These are phyloP conservation scores for Saccharomycopsis sp. DNA, from an alignment of 805 yeast genomes.

Conservation along the genomic window DNA sequence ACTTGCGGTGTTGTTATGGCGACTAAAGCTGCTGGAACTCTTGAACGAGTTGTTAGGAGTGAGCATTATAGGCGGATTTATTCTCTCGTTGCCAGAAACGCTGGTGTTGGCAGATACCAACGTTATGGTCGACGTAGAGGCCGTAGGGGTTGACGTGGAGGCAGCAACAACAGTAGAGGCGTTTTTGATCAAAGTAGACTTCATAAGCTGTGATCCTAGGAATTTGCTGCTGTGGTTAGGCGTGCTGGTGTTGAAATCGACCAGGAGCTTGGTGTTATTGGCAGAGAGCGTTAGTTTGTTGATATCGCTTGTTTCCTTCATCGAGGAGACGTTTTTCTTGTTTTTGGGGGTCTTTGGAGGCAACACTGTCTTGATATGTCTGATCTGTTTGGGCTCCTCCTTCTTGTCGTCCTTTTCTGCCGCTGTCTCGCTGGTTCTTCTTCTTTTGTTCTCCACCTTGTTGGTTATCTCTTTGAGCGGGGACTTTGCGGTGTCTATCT, in stretches of 20 bases:
- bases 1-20: too few species aligned
- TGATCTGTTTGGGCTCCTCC: too few species aligned
- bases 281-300: constrained; percentile 12
- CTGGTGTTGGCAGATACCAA: neutral
- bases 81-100: constrained; percentile 9
- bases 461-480: neutral
- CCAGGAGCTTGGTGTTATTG: neutral
- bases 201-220: constrained; percentile 19
- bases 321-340: neutral
- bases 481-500: neutral
- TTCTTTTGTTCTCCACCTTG: neutral
- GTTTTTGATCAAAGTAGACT: constrained; percentile 17
- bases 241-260: constrained; percentile 5
- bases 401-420: neutral
- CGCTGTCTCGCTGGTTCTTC: neutral
- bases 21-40: neutral
- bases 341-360: neutral
- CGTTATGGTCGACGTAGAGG: neutral
- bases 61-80: constrained; percentile 11
- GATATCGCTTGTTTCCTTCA: constrained; percentile 18
- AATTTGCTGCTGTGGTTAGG: constrained; percentile 11
- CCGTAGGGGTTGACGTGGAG: neutral
- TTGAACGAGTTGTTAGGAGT: constrained; percentile 12
- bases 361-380: neutral
- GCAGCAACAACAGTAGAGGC: constrained; percentile 5